phyloP scores from a whole-genome alignment of 1,284 basidiomycete genomes.

The Laetiporus sulphureus region DNA sequence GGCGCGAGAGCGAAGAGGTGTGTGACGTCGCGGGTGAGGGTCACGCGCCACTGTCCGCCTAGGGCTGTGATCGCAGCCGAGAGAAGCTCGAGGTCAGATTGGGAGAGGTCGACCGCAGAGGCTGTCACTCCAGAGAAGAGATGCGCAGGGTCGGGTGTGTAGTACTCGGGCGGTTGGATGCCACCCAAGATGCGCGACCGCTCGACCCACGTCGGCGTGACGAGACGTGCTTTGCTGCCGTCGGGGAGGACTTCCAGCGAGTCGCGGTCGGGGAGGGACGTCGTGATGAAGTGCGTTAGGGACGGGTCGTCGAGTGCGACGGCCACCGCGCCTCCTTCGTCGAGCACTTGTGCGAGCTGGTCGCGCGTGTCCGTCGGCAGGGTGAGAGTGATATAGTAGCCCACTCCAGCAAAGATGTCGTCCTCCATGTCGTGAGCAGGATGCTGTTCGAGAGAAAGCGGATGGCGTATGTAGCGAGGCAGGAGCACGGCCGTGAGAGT shows the following conservation, averaged over 20 bases:
- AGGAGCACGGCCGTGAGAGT: too few species aligned
- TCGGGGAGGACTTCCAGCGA: conserved; percentile 19
- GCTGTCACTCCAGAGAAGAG: conserved; percentile 81
- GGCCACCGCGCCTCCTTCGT: conserved; percentile 15
- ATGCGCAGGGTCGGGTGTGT: conserved; percentile 69
- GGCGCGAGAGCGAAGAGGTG: conserved; percentile 66
- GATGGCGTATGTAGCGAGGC: too few species aligned
- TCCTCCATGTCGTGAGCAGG: conserved; percentile 7
- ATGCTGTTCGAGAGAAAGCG: not conserved
- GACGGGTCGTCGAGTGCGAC: conserved; percentile 12
- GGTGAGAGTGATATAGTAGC: conserved; percentile 21
- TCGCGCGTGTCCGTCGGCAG: conserved; percentile 12
- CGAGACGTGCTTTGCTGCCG: conserved; percentile 14
- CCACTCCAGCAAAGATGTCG: conserved; percentile 15
- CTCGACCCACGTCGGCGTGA: conserved; percentile 54
- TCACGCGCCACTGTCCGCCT: conserved; percentile 77
- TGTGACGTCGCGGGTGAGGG: conserved; percentile 78
- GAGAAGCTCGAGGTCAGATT: conserved; percentile 66
- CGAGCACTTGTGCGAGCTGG: conserved; percentile 17
- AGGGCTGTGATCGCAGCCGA: conserved; percentile 65
- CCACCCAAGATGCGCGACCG: conserved; percentile 52
- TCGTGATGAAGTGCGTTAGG: conserved; percentile 24
- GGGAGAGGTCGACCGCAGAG: conserved; percentile 57
- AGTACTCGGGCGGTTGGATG: conserved; percentile 50
- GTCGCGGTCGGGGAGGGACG: conserved; percentile 17